Base-by-base conservation (phyloP, 495 filamentous ascomycete species). In the Aspergillus leporis region DNA sequence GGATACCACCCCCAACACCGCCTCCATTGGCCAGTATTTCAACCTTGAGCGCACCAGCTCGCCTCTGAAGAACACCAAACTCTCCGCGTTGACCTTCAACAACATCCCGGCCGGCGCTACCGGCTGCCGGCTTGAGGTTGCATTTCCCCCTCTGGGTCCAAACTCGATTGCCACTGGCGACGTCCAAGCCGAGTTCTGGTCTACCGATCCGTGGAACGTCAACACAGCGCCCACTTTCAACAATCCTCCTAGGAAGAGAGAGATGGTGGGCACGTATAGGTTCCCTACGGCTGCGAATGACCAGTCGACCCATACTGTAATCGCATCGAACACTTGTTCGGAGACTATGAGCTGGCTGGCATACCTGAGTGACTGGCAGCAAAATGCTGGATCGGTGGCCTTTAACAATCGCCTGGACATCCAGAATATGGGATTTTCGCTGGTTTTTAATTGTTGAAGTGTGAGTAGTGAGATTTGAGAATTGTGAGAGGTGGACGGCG, bases 371-470 rank as follows among this genome's bases (percentile, higher is more conserved):
- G 38, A 43, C 10, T 65, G 62, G 61, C 65, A 64, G 65, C 25
- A 12, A 0, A 30, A 25, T 13, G 53, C n/a, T 22, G 65, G 65
- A 5, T 22, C 21, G 3, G 65, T 68, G 2, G 22, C 56, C 14
- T 65, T 68, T 40, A 10, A 3, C 10, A 56, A 62, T 23, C 13
- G 5, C 13, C 50, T 4, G 31, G 51, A 59, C 4, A 12, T 14
- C 0, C 22, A 50, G 12, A 51, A 41, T 13, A 13, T 63, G 10
- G 62, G 62, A 2, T 68, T 65, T 23, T 55, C 18, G 12, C 23
- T 68, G 56, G 51, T 62, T 6, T 68, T 52, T 43, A 64, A 67
- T n/a, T 66, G 62, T 56, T 69, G 22, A 47, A 12, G 3, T 12
- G 36, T 3, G 10, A 2, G 12, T 47, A 19, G 21, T 47, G 19